Conservation (phyloP, 331 rosid genomes). For the Quercus phellos region DNA sequence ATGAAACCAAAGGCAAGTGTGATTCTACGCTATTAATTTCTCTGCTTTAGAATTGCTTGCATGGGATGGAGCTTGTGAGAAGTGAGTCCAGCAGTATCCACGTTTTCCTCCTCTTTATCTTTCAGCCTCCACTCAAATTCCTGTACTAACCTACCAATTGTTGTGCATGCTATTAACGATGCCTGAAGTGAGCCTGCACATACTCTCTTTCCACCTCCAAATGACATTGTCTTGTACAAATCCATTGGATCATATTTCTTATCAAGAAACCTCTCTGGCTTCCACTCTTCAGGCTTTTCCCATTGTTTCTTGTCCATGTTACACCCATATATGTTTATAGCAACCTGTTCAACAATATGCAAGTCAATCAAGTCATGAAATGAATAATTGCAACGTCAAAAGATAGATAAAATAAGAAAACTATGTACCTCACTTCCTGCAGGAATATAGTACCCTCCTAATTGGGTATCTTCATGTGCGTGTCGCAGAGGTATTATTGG, state of each 20-base stretch:
- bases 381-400: background rate
- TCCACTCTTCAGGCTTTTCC: constrained; percentile 70
- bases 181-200: constrained; percentile 86
- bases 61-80: constrained; percentile 72
- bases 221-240: constrained; percentile 86
- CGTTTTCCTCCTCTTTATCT: constrained; percentile 67
- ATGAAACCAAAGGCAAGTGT: background rate
- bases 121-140: constrained; percentile 68
- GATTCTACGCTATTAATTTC: constrained; percentile 15
- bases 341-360: constrained; percentile 40
- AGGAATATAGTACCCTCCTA: constrained; percentile 76
- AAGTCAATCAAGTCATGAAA: background rate
- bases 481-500: constrained; percentile 68
- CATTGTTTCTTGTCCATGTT: constrained; percentile 70
- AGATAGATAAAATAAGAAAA: background rate
- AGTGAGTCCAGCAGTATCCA: constrained; percentile 71
- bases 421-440: constrained; percentile 74
- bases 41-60: constrained; percentile 45
- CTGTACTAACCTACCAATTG: constrained; percentile 68
- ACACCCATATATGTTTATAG: constrained; percentile 79
- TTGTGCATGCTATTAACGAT: constrained; percentile 44
- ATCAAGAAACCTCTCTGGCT: constrained; percentile 78
- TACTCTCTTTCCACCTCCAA: constrained; percentile 83
- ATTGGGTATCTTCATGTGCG: constrained; percentile 73
- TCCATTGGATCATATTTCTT: constrained; percentile 53